phyloP scores from a whole-genome alignment of 352 stramenopile genomes.

The Blastocystis sp. region DNA sequence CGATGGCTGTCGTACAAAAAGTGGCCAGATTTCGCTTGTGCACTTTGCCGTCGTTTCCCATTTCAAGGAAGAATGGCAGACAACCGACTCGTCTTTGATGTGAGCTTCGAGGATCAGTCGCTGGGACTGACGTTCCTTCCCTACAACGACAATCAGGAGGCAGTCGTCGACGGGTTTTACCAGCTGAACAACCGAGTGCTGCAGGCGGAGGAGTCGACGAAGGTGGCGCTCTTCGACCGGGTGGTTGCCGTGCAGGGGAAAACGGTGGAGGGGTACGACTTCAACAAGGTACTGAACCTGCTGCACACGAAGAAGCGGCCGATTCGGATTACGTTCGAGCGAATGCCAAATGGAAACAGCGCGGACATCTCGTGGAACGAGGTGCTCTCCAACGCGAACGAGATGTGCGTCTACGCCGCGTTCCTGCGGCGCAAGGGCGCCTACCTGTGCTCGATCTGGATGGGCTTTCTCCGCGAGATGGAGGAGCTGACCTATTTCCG shows the following conservation, averaged over 20 bases:
- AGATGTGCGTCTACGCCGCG: background rate
- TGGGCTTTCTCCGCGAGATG: constrained; percentile 44
- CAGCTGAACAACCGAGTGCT: constrained; percentile 6
- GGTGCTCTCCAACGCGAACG: background rate
- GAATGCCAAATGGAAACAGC: background rate
- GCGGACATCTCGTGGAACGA: constrained; percentile 43
- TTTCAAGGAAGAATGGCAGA: background rate
- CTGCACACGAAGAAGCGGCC: constrained; percentile 46
- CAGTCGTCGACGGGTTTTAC: constrained; percentile 49
- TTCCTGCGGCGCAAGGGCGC: constrained; percentile 32
- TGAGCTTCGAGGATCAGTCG: constrained; percentile 13
- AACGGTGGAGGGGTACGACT: background rate
- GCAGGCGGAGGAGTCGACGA: constrained; percentile 15
- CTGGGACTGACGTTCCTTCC: constrained; percentile 44
- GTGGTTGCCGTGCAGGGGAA: constrained; percentile 51
- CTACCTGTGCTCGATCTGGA: constrained; percentile 34
- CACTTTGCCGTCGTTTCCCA: background rate
- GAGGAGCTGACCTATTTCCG: background rate
- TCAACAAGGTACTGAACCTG: constrained; percentile 5
- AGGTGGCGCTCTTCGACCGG: constrained; percentile 53
- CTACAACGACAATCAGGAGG: background rate
- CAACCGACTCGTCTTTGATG: constrained; percentile 7
- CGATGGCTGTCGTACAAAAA: background rate
- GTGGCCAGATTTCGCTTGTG: background rate
- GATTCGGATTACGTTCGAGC: constrained; percentile 42